Evolutionary conservation across 2,329 filamentous ascomycete species (phyloP), one percentile per base, ranked within the genome.

Genomic region (Aspergillus sp.): DNA sequence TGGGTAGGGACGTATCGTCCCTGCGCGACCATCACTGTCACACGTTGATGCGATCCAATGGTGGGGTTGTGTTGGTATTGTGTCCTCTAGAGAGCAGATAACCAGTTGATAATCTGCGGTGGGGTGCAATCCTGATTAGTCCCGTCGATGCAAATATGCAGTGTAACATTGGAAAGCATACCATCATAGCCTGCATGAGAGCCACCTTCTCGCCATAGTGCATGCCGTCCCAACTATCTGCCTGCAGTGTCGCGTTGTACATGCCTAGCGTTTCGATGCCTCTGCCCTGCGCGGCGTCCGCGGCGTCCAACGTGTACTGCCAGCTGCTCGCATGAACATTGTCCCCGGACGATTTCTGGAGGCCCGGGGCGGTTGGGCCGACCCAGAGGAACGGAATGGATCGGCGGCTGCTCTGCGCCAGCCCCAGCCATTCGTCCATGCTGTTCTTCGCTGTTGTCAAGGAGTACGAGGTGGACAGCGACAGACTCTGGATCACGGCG

Each of bases 161-260:
- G 47, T 51, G 41, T 34, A 50, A 53, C 45, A 29, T 20, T 25
- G 16, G 49, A 29, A 47, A 49, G 43, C 60, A 60, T 53, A 75
- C 71, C 72, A 74, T 75, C 73, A 74, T 73, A 40, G 72, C 74
- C 58, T 76, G 70, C 34, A 76, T 71, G 54, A 78, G 52, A 6
- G 69, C 69, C 20, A 76, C 71, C 48, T 66, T 70, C 53, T 71
- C 68, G 3, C 70, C 72, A 58, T 73, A 76, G 47, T 58, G 58
- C 45, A 63, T 61, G 2, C 73, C 74, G 59, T 75, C 72, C 60
- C 58, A 68, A 49, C 68, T 73, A 10, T 59, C 62, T 11, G 71
- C 73, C 53, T 76, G 72, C 34, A 75, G 53, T 0, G 74, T 77
- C 47, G 73, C 60, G 60, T 77, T 78, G 57, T 71, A 77, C 67